Percentiles rank a stretch among this genome's conserved stretches.
Evolutionary conservation across 176 grass and related monocot genomes (phyloP).

Genomic region (Musa itinerans): DNA sequence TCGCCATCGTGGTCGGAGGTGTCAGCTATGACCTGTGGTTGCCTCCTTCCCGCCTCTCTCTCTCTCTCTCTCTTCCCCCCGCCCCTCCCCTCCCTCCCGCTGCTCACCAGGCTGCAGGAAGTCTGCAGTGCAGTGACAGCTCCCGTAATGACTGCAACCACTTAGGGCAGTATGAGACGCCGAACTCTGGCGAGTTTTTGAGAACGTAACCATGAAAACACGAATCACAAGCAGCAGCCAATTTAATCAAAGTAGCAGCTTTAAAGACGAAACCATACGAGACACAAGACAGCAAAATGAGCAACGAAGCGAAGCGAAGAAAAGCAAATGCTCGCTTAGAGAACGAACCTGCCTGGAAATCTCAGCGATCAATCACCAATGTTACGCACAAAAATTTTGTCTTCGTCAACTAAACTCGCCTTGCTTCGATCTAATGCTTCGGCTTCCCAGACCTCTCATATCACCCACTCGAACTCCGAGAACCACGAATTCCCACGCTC

Average conservation of each 20-base stretch:
- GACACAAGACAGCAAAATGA: background rate
- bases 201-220: background rate
- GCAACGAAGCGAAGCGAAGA: background rate
- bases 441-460: background rate
- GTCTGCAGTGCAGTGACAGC: background rate
- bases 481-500: too few species aligned
- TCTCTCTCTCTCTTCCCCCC: background rate
- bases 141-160: background rate
- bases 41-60: background rate
- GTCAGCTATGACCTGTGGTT: background rate
- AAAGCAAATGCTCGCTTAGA: background rate
- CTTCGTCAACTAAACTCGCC: background rate
- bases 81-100: background rate
- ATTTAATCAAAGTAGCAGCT: conserved; percentile 13
- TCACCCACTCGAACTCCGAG: background rate
- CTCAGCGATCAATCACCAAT: background rate
- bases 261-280: conserved; percentile 10
- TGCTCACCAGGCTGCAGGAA: background rate
- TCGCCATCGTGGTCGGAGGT: background rate
- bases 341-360: background rate
- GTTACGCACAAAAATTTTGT: background rate
- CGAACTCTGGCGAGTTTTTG: conserved; percentile 2
- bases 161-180: background rate
- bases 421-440: background rate
- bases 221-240: background rate